A percentile compares a stretch with the other conserved stretches of the same genome.
Conservation (phyloP, 108 stramenopile species). For the Fistulifera pelliculosa region DNA sequence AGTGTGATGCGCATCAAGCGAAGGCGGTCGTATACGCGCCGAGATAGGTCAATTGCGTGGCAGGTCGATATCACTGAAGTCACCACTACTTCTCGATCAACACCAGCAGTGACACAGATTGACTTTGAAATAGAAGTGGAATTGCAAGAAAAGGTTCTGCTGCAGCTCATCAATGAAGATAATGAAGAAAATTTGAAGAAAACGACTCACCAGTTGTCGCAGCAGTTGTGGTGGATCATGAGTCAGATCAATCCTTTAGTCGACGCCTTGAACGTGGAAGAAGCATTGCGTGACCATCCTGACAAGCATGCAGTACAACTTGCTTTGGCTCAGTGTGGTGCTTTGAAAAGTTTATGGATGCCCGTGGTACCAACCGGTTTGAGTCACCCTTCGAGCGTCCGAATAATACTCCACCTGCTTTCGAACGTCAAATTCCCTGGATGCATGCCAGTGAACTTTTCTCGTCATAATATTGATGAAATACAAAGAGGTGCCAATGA, state of each 20-base stretch:
- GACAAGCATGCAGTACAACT: constrained; percentile 42
- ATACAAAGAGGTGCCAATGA: constrained; percentile 59
- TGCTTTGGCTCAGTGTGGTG: constrained; percentile 69
- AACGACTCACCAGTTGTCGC: constrained; percentile 38
- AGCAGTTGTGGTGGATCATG: constrained; percentile 76
- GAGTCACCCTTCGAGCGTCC: constrained; percentile 28
- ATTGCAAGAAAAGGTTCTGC: constrained; percentile 33
- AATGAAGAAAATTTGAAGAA: constrained; percentile 31
- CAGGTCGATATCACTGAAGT: constrained; percentile 84
- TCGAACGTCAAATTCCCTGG: constrained; percentile 78
- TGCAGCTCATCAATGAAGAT: constrained; percentile 51
- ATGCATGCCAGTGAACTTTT: constrained; percentile 94
- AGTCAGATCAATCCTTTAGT: constrained; percentile 65
- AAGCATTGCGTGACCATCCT: constrained; percentile 56
- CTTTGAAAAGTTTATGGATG: constrained; percentile 60
- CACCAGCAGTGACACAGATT: constrained; percentile 28
- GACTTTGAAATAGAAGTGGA: constrained; percentile 83
- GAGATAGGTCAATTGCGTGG: constrained; percentile 75
- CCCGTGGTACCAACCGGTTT: constrained; percentile 12
- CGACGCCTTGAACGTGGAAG: constrained; percentile 73
- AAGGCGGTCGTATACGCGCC: constrained; percentile 62
- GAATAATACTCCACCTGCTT: constrained; percentile 28
- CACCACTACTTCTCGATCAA: constrained; percentile 34
- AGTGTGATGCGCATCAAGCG: constrained; percentile 59
- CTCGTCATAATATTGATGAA: constrained; percentile 85